These are phyloP conservation scores for Marasmius fiardii DNA, from an alignment of 1,284 basidiomycete genomes.

Conservation along the genomic window DNA sequence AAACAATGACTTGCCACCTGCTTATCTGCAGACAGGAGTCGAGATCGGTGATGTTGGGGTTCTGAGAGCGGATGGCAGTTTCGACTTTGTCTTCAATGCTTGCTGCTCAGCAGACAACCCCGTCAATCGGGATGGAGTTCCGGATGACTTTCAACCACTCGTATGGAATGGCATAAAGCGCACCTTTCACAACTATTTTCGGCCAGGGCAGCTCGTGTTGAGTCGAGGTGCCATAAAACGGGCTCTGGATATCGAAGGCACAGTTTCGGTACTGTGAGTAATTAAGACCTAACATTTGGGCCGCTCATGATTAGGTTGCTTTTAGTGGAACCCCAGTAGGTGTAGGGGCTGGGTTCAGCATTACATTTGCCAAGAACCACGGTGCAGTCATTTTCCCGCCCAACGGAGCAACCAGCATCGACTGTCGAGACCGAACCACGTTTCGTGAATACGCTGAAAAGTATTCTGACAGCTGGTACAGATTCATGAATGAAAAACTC, in stretches of 20 bases:
- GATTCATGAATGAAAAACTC: constrained; percentile 4
- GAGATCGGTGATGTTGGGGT: constrained; percentile 24
- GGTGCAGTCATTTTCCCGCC: constrained; percentile 9
- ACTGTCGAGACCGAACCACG: neutral
- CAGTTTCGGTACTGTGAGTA: neutral
- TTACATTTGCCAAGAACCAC: neutral
- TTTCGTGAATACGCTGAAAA: constrained; percentile 4
- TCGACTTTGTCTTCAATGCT: constrained; percentile 19
- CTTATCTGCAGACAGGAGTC: constrained; percentile 19
- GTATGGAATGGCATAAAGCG: neutral
- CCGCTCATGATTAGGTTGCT: neutral
- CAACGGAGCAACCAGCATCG: constrained; percentile 6
- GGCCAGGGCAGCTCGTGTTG: neutral
- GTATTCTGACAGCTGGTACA: constrained; percentile 5
- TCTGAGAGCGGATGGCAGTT: constrained; percentile 13
- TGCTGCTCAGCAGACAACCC: constrained; percentile 9
- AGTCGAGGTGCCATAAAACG: neutral
- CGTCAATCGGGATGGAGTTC: constrained; percentile 10
- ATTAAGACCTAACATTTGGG: neutral
- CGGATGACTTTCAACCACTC: constrained; percentile 7
- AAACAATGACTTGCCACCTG: constrained; percentile 14
- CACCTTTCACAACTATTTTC: neutral
- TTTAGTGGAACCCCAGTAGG: neutral
- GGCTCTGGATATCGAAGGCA: neutral
- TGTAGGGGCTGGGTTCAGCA: no score